Percentiles rank a stretch among this genome's conserved stretches.
Conservation (phyloP, 2,329 filamentous ascomycete species). For the Claviceps spartinae region DNA sequence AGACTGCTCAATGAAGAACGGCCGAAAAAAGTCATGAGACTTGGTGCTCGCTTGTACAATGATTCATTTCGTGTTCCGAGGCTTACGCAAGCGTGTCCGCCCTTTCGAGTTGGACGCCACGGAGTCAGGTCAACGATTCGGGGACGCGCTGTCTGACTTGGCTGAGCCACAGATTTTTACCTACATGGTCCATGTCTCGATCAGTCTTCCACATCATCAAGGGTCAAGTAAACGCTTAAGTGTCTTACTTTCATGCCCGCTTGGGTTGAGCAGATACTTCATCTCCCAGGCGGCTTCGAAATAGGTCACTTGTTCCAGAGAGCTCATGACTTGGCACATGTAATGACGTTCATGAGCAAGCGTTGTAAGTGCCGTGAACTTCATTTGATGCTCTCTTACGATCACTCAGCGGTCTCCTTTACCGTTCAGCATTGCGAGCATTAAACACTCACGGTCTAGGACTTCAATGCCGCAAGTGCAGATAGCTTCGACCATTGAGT, state of each 20-base stretch:
- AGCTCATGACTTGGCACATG: neutral
- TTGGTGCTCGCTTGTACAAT: neutral
- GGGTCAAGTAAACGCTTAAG: neutral
- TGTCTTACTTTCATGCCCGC: neutral
- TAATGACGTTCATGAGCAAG: neutral
- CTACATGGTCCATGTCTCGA: neutral
- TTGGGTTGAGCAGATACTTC: neutral
- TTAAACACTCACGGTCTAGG: neutral
- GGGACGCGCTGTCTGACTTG: neutral
- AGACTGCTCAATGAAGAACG: constrained; percentile 34
- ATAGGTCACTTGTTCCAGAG: neutral
- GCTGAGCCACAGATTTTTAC: neutral
- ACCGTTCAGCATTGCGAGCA: neutral
- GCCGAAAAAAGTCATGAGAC: neutral
- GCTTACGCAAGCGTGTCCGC: neutral
- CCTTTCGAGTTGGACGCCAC: neutral
- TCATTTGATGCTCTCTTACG: neutral
- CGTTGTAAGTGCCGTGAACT: neutral
- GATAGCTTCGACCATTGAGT: neutral
- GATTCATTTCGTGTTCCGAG: neutral
- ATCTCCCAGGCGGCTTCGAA: neutral
- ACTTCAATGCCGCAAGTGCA: neutral
- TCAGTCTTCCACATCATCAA: neutral
- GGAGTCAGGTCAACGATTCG: neutral
- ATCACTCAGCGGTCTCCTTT: neutral